Percentiles rank a stretch among this genome's conserved stretches.
Conservation (phyloP, 2,329 filamentous ascomycete species). For the Xylaria sp. region DNA sequence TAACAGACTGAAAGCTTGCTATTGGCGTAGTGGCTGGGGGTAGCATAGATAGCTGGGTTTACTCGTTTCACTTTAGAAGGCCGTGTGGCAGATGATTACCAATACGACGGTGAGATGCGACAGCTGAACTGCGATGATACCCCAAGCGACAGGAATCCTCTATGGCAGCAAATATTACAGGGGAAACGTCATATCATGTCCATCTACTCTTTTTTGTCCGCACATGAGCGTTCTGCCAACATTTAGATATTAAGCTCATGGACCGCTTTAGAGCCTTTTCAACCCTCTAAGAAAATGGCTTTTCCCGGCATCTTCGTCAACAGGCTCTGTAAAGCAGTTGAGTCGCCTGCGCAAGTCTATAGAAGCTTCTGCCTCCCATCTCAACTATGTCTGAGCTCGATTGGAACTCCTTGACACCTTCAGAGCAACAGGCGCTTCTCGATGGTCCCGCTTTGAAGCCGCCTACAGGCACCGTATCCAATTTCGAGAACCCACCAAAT, state of each 20-base stretch:
- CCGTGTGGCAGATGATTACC: neutral
- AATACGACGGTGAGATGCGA: neutral
- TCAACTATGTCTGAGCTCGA: neutral
- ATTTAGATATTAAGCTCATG: neutral
- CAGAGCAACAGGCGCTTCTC: neutral
- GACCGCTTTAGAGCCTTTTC: neutral
- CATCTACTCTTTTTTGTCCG: neutral
- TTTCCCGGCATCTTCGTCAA: neutral
- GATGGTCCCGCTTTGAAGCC: neutral
- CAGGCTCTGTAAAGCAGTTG: neutral
- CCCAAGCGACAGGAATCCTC: neutral
- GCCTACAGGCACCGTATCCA: neutral
- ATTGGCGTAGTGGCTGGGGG: no score
- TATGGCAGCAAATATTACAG: neutral
- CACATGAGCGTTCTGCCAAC: neutral
- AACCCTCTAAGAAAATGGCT: neutral
- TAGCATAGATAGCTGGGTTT: neutral
- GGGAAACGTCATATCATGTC: neutral
- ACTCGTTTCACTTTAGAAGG: neutral
- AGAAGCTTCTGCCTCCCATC: neutral
- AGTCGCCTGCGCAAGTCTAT: neutral
- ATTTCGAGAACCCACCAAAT: neutral
- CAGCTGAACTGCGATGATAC: neutral
- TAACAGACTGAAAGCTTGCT: neutral
- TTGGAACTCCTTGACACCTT: neutral